These are phyloP conservation scores for Epichloe sibirici DNA, from an alignment of 2,329 filamentous ascomycete species.

Conservation along the genomic window DNA sequence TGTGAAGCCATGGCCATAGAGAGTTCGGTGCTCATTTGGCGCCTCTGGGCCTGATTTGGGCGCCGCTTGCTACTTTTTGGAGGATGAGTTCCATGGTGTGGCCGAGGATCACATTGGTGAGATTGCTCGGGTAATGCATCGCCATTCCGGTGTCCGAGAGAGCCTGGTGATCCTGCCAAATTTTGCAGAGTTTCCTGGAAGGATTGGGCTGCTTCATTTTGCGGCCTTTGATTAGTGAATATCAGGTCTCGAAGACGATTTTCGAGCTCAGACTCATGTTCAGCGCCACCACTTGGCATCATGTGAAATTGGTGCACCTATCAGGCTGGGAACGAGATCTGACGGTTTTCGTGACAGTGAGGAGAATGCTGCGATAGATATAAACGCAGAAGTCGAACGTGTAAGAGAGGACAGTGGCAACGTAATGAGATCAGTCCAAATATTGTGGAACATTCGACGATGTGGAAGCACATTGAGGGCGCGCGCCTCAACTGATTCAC, in stretches of 20 bases:
- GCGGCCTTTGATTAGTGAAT: slow-evolving; percentile 32
- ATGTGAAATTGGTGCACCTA: background rate
- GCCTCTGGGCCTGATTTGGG: slow-evolving; percentile 48
- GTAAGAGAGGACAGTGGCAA: background rate
- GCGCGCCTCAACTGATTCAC: background rate
- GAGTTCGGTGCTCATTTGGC: slow-evolving; percentile 49
- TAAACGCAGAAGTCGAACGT: too few relatives aligned
- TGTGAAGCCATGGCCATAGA: slow-evolving; percentile 41
- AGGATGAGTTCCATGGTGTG: slow-evolving; percentile 10
- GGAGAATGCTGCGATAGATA: background rate
- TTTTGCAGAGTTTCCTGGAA: background rate
- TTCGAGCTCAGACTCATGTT: slow-evolving; percentile 30
- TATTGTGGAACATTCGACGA: background rate
- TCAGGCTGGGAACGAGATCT: background rate
- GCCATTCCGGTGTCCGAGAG: background rate
- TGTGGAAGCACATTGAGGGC: background rate
- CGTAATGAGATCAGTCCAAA: background rate
- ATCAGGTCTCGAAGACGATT: slow-evolving; percentile 48
- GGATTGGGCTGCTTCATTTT: background rate
- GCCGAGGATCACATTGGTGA: background rate
- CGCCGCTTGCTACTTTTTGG: slow-evolving; percentile 6
- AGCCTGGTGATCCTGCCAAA: background rate
- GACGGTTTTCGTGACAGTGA: background rate
- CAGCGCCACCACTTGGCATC: background rate
- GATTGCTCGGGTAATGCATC: background rate